Percentiles rank a stretch among this genome's conserved stretches.
These are phyloP conservation scores for Termitomyces sp. DNA, from an alignment of 768 basidiomycete genomes.

Conservation along the genomic window DNA sequence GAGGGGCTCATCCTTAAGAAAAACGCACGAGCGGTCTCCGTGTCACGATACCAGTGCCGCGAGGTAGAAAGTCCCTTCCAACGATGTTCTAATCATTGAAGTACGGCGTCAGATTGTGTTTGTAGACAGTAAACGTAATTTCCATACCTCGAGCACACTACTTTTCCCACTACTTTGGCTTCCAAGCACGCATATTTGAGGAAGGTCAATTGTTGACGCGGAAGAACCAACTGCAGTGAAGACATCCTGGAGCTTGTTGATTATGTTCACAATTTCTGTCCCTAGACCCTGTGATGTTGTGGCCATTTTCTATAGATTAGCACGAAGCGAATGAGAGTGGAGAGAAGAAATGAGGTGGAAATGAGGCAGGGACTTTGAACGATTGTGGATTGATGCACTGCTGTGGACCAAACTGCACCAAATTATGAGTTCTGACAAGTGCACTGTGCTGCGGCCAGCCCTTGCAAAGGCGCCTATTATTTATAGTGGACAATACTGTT, in stretches of 20 bases:
- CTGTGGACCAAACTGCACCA: constrained; percentile 17
- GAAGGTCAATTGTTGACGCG: constrained; percentile 79
- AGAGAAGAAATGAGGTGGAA: constrained; percentile 1
- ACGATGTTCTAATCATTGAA: constrained; percentile 77
- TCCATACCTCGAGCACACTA: constrained; percentile 81
- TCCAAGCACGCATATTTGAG: constrained; percentile 88
- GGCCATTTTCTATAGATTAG: constrained; percentile 38
- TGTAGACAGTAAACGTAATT: not conserved
- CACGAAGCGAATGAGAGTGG: constrained; percentile 13
- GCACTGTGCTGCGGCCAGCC: too few relatives aligned
- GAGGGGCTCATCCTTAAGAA: not conserved
- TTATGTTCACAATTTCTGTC: constrained; percentile 72
- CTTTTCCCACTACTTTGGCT: constrained; percentile 94
- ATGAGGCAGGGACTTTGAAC: constrained; percentile 11
- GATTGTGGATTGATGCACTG: constrained; percentile 8
- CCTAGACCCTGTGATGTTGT: constrained; percentile 64
- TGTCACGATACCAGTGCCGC: constrained; percentile 98
- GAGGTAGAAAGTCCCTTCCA: constrained; percentile 96
- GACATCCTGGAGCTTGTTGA: constrained; percentile 92
- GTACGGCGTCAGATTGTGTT: constrained; percentile 8
- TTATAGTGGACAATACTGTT: too few relatives aligned
- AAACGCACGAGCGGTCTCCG: constrained; percentile 83
- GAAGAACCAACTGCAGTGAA: constrained; percentile 81
- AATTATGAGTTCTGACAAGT: too few relatives aligned
- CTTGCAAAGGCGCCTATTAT: too few relatives aligned